Base-by-base conservation (phyloP, 768 basidiomycete species). In the Podaxis rugospora region DNA sequence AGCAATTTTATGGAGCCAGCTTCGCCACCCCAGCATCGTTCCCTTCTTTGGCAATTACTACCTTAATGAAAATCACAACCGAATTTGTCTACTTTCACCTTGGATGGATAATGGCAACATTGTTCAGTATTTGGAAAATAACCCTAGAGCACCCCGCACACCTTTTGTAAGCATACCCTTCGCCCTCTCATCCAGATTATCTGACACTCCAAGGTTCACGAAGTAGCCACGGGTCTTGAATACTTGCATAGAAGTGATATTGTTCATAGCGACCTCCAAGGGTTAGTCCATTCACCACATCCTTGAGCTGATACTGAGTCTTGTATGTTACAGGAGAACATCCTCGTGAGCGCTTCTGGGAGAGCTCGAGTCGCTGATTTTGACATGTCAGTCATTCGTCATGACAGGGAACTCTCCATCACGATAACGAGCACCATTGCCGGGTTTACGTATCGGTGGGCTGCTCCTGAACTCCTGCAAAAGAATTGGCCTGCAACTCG, bases 391-490 rank as follows among this genome's bases (percentile, higher is more conserved):
- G 27, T 13, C n/a, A 61, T 21, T 49, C 27, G 4, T 16, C 42
- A 64, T 23, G 18, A 51, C 28, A 42, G 21, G 55, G 40, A 28
- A 58, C 40, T 10, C 21, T 58, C 21, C 35, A 44, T 25, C 9
- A 32, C 51, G 7, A 28, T 21, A 9, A 52, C 18, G 5, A 91
- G 85, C 66, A 32, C 23, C 9, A 13, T n/a, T 47, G 21, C 1
- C 21, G 21, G 21, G 21, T 21, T 21, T 21, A 21, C 21, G 21
- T 21, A 21, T 14, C 40, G 66, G 37, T 66, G 66, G 66, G 59
- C 56, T 39, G 65, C 66, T 39, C 66, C 66, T 7, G 66, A 66
- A 36, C 47, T 66, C 11, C n/a, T 21, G 80, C 87, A 27, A 13
- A 57, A 62, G 14, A 50, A 50, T 2, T 2, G n/a, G 9, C 28